These are phyloP conservation scores for Fusarium anguioides DNA, from an alignment of 2,329 filamentous ascomycete species.

Conservation along the genomic window DNA sequence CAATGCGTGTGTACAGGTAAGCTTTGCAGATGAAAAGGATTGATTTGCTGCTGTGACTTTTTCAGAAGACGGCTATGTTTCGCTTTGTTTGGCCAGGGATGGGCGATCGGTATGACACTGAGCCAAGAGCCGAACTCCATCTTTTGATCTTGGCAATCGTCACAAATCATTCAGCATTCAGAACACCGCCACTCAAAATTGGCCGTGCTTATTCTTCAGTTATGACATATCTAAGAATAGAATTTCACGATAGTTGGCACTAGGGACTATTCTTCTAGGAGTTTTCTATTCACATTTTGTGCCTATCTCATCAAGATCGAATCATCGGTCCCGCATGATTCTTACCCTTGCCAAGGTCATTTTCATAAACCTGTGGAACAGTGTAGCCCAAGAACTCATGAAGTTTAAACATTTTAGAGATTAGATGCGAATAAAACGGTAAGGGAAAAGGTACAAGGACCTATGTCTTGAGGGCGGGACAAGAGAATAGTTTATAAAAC, in stretches of 20 bases:
- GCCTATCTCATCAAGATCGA: too few relatives aligned
- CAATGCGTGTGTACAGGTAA: neutral
- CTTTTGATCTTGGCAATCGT: constrained; percentile 5
- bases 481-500: too few relatives aligned
- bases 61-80: constrained; percentile 8
- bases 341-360: fast-evolving
- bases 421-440: neutral
- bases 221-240: neutral
- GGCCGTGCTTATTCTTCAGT: neutral
- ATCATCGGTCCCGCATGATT: too few relatives aligned
- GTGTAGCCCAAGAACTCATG: neutral
- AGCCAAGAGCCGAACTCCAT: constrained; percentile 8
- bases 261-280: neutral
- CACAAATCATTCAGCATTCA: neutral
- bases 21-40: neutral
- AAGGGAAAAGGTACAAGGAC: too few relatives aligned
- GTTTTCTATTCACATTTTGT: neutral
- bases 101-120: constrained; percentile 3
- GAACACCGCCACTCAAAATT: constrained; percentile 6
- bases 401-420: too few relatives aligned
- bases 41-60: neutral
- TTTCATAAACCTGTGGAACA: fast-evolving
- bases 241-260: neutral
- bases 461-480: too few relatives aligned
- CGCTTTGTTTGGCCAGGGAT: neutral